Base-by-base conservation (phyloP, 352 stramenopile species). In the Globisporangium viniferum region DNA sequence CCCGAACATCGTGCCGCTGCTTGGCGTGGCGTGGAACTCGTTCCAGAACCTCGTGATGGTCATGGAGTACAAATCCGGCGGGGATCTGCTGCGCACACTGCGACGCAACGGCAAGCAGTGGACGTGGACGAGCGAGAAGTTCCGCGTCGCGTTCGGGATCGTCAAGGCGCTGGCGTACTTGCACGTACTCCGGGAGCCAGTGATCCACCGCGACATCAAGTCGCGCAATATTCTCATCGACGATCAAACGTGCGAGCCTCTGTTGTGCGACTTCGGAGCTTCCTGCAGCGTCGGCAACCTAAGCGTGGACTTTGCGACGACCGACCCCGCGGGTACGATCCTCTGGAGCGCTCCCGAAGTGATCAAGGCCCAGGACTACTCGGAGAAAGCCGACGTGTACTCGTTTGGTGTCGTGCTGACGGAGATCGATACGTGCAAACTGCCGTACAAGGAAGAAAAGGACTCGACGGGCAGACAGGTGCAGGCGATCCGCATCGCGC, bases 21-120 rank as follows among this genome's bases (percentile, higher is more conserved):
- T 86, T 9, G 84, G 80, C 5, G 77, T 88, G 66, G 80, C 81
- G 14, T 92, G 81, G 80, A 84, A 81, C 44, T 83, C 76, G 4
- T 86, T 90, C 60, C 79, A 86, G 59, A 83, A 87, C 44, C 61
- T 87, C 15, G 71, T 80, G 27, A 74, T 80, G 54, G 68, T 86
- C 41, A 76, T 83, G 53, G 79, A 88, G 53, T 72, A 80, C 55
- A 71, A 79, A 10, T 66, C 70, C 10, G 78, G 80, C 12, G 78
- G 81, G 14, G 79, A 88, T 58, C 61, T 90, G 22, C 76, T 75
- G 5, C 39, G 54, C 5, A 54, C 39, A 5, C 54, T 62, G 18
- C 54, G 62, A 24, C 22, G 54, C 35, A 62, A 56, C 5, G 64
- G 64, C 29, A 63, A 63, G 29, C 18, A 57, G 24, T 64, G 56